Conservation (phyloP, 306 rosid genomes). For the Malus fusca region DNA sequence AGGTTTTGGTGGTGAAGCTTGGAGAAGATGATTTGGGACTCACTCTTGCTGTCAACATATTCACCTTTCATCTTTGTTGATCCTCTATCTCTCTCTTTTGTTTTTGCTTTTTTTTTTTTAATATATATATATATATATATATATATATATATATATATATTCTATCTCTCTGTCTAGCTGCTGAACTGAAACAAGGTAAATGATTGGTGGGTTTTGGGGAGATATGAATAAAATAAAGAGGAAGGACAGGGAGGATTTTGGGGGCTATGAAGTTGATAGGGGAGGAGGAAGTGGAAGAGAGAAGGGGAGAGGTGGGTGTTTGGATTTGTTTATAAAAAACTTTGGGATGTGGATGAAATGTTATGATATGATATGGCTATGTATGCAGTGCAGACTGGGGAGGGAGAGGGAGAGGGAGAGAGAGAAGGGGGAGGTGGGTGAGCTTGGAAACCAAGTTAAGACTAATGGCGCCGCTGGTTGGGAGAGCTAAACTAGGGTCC, state of each 20-base stretch:
- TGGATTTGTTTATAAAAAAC: constrained; percentile 30
- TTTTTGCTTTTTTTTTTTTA: too few species aligned
- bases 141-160: neutral
- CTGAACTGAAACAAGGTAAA: neutral
- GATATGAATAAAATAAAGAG: neutral
- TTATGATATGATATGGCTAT: neutral
- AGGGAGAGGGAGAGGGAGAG: neutral
- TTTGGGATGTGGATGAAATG: neutral
- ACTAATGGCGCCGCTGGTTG: constrained; percentile 78
- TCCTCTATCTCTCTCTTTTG: neutral
- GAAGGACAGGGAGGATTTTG: neutral
- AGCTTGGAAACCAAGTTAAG: constrained; percentile 69
- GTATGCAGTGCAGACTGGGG: neutral
- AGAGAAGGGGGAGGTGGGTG: constrained; percentile 41
- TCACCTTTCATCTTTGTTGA: constrained; percentile 53
- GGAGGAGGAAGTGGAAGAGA: neutral
- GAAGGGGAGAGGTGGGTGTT: neutral
- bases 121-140: neutral
- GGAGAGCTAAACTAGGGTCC: constrained; percentile 40
- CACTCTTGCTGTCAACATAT: constrained; percentile 39
- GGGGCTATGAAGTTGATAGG: neutral
- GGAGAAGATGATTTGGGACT: constrained; percentile 51
- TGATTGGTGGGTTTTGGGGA: constrained; percentile 13
- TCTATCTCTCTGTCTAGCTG: neutral
- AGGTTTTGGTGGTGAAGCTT: constrained; percentile 56